A percentile compares a stretch with the other conserved stretches of the same genome.
Conservation (phyloP, 768 basidiomycete genomes). For the Lactifluus rugatus region DNA sequence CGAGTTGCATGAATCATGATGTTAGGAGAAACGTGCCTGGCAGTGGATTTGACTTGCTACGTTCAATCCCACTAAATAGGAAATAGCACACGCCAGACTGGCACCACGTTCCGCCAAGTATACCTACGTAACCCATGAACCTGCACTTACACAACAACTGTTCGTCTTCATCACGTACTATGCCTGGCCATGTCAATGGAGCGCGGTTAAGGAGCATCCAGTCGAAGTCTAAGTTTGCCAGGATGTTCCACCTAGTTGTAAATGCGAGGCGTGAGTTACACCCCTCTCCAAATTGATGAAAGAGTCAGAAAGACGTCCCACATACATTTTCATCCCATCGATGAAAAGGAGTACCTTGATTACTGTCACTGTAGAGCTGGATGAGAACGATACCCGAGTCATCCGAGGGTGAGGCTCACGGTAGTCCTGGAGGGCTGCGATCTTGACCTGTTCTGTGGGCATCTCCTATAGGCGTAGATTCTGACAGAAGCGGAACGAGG, state of each 20-base stretch:
- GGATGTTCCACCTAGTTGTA: constrained; percentile 1
- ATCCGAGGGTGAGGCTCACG: not conserved
- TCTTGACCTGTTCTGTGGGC: not conserved
- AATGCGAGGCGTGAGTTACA: not conserved
- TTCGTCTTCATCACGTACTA: not conserved
- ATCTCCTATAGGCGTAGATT: not conserved
- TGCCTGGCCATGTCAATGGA: not conserved
- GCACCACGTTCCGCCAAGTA: constrained; percentile 1
- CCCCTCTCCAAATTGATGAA: not conserved
- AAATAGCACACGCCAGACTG: constrained; percentile 3
- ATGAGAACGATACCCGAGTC: not conserved
- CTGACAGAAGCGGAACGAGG: not conserved
- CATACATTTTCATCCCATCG: constrained; percentile 10
- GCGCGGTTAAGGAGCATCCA: not conserved
- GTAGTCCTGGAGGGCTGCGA: not conserved
- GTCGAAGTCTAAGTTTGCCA: constrained; percentile 9
- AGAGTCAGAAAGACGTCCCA: not conserved
- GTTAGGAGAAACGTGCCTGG: not conserved
- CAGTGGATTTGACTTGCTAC: not conserved
- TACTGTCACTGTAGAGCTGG: not conserved
- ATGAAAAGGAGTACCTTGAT: constrained; percentile 7
- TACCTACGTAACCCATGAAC: not conserved
- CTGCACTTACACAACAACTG: not conserved
- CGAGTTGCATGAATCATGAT: not conserved
- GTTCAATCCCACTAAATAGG: not conserved